A percentile compares a stretch with the other conserved stretches of the same genome.
phyloP scores from a whole-genome alignment of 768 basidiomycete species.

The Mrakia hoshinonis region DNA sequence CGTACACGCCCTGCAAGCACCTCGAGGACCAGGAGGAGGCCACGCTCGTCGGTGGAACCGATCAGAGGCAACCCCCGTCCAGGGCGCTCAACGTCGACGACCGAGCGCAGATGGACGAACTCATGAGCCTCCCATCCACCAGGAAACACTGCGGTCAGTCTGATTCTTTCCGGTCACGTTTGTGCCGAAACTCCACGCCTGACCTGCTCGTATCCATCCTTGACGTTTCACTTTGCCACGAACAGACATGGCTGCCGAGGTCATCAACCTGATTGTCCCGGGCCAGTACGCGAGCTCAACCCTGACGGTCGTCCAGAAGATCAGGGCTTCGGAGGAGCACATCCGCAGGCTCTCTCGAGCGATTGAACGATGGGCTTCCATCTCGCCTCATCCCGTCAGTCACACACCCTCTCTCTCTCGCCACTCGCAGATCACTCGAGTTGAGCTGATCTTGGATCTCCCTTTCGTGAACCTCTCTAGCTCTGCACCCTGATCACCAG shows the following conservation, averaged over 20 bases:
- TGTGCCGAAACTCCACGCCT: not conserved
- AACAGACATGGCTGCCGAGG: slow-evolving; percentile 4
- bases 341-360: too few species aligned
- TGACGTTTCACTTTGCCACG: not conserved
- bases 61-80: not conserved
- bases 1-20: too few species aligned
- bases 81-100: not conserved
- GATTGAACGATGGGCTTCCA: too few species aligned
- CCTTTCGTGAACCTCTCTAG: not conserved
- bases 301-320: too few species aligned
- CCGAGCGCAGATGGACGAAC: slow-evolving; percentile 11
- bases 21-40: too few species aligned
- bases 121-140: not conserved
- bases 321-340: too few species aligned
- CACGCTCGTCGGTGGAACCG: not conserved
- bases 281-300: not conserved
- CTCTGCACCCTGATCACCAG: not conserved
- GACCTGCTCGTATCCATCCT: not conserved
- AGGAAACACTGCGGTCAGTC: not conserved
- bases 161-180: not conserved
- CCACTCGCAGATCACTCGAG: not conserved
- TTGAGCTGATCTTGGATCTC: not conserved
- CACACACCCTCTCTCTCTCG: too few species aligned
- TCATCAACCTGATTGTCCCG: not conserved
- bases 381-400: too few species aligned